These are phyloP conservation scores for Pyrus hybrid DNA, from an alignment of 331 rosid genomes.

Conservation along the genomic window DNA sequence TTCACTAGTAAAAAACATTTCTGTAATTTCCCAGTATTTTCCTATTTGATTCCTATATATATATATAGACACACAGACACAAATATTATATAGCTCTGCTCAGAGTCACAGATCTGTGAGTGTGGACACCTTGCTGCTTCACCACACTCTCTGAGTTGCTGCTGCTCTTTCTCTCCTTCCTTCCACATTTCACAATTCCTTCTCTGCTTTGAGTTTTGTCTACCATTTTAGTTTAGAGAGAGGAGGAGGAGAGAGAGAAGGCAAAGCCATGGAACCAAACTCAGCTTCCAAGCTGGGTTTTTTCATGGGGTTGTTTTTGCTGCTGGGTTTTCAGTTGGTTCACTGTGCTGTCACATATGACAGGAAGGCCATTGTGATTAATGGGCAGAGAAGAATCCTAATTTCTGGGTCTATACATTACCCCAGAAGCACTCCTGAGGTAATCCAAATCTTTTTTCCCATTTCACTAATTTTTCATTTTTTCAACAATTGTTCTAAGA, in stretches of 20 bases:
- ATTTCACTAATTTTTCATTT: not conserved
- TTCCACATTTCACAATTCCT: constrained; percentile 13
- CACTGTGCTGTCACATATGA: constrained; percentile 75
- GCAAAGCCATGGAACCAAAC: constrained; percentile 42
- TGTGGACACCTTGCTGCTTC: constrained; percentile 25
- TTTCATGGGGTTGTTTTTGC: constrained; percentile 33
- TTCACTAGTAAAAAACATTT: not conserved
- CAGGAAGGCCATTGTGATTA: constrained; percentile 75
- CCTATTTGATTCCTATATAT: not conserved
- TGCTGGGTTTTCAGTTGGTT: constrained; percentile 35
- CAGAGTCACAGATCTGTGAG: constrained; percentile 18
- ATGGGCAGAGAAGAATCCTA: constrained; percentile 92
- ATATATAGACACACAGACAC: not conserved
- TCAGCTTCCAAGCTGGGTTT: constrained; percentile 44
- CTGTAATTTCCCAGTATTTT: not conserved
- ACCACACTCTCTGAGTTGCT: constrained; percentile 18
- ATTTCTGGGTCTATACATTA: constrained; percentile 98
- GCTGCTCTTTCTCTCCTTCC: not conserved
- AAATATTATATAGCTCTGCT: constrained; percentile 26
- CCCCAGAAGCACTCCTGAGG: constrained; percentile 99
- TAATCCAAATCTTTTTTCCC: constrained; percentile 15
- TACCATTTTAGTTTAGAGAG: not conserved
- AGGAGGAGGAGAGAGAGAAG: not conserved
- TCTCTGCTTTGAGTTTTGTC: constrained; percentile 9
- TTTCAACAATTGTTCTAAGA: not conserved